Base-by-base conservation (phyloP, 2,329 filamentous ascomycete genomes). In the Sporothrix schenckii region DNA sequence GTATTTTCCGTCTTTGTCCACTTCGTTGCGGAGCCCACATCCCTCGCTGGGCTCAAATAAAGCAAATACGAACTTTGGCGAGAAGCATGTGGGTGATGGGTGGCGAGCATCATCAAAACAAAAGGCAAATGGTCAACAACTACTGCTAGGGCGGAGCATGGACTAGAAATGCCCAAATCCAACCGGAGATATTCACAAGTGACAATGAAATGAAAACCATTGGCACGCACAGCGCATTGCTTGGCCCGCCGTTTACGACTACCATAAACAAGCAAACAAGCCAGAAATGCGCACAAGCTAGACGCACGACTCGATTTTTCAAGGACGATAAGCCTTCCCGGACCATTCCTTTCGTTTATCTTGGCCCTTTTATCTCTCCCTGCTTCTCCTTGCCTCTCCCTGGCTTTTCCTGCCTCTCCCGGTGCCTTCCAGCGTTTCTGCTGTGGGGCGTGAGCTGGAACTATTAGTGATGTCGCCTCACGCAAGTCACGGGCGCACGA, bases 31-130 rank as follows among this genome's bases (percentile, higher is more conserved):
- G 54, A 39, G 30, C 16, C 6, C 13, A n/a, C 54, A 39, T 11
- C 27, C n/a, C 54, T 16, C 1, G 10, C 58, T 24, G 19, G 56
- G 9, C 14, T 44, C 9, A 4, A 44, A 16, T 4, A 21, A 47
- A 47, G 39, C 39, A 27, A 61, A 27, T 39, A 61, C 39, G n/a
- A 44, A 16, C 10, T 24, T 61, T 44, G n/a, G 39, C n/a, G 58
- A 61, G 58, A 47, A 47, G 41, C 14, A 27, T 24, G 24, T 4
- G 13, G 27, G 27, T 13, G 34, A 60, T 13, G n/a, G 34, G 39
- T 63, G 58, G 58, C 58, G 9, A 47, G 27, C 19, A 63, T 63
- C 21, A 47, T 47, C n/a, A 47, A 27, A 14, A 63, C n/a, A 63
- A 27, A 61, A 14, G 56, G 58, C 39, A 63, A 63, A 47, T 47